These are phyloP conservation scores for Berberis thunbergii DNA, from an alignment of 164 flowering plant genomes.

Conservation along the genomic window DNA sequence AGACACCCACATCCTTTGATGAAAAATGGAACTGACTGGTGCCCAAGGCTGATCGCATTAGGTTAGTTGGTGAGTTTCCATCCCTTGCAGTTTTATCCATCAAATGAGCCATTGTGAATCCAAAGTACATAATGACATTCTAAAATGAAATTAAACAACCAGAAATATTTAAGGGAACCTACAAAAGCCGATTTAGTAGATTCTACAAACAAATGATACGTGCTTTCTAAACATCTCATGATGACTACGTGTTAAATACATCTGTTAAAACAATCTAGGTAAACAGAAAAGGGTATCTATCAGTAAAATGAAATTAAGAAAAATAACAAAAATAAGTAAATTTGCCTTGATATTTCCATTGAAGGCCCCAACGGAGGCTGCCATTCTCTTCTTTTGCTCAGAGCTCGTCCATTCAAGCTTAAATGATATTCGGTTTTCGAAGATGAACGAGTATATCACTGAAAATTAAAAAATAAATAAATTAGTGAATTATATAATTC, in stretches of 20 bases:
- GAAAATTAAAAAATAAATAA: too few relatives aligned
- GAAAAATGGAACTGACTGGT: too few relatives aligned
- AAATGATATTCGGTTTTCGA: too few relatives aligned
- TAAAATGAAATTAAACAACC: neutral
- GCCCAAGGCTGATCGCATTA: too few relatives aligned
- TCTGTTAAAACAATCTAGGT: neutral
- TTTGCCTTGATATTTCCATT: conserved; percentile 6
- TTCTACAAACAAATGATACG: neutral
- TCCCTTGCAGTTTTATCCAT: too few relatives aligned
- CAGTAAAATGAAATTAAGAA: neutral
- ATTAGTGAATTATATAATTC: too few relatives aligned
- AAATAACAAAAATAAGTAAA: neutral
- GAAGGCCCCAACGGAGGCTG: neutral
- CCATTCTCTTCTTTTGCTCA: neutral
- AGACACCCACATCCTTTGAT: too few relatives aligned
- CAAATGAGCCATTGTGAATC: too few relatives aligned
- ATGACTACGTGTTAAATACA: neutral
- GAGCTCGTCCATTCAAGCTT: too few relatives aligned
- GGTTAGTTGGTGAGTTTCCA: too few relatives aligned
- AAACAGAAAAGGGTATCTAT: neutral
- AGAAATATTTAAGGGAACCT: neutral
- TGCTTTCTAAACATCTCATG: too few relatives aligned
- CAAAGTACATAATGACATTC: neutral
- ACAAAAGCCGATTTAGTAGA: neutral
- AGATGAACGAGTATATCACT: too few relatives aligned